phyloP scores from a whole-genome alignment of 805 yeast species.

The Isabelozyma heimii region DNA sequence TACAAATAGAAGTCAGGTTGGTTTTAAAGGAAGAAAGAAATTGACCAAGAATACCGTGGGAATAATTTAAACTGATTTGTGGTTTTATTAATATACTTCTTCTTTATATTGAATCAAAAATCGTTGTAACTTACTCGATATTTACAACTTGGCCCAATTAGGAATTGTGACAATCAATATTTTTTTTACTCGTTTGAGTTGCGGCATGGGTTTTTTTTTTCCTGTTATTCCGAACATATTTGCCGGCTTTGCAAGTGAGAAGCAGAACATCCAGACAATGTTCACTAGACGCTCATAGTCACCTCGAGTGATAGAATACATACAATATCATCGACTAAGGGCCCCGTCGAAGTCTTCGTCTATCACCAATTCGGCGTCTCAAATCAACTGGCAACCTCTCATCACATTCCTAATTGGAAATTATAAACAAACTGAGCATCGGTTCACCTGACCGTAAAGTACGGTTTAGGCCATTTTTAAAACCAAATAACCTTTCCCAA shows the following conservation, averaged over 20 bases:
- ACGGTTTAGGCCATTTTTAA: neutral
- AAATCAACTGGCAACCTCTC: neutral
- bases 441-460: neutral
- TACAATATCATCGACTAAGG: too few species aligned
- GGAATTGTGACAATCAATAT: slow-evolving; percentile 1
- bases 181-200: neutral
- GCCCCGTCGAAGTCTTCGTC: too few species aligned
- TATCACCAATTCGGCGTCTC: neutral
- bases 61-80: neutral
- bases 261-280: too few species aligned
- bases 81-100: neutral
- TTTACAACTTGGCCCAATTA: slow-evolving; percentile 1
- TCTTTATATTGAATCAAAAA: neutral
- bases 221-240: neutral
- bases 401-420: neutral
- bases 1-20: neutral
- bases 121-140: neutral
- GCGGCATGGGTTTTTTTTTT: neutral
- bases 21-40: neutral
- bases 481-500: neutral
- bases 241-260: neutral
- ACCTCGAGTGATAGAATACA: too few species aligned
- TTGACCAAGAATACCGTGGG: neutral
- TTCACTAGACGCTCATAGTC: too few species aligned
- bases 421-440: neutral